These are phyloP conservation scores for Pseudomonodictys pantanalensis DNA, from an alignment of 495 filamentous ascomycete species.

Conservation along the genomic window DNA sequence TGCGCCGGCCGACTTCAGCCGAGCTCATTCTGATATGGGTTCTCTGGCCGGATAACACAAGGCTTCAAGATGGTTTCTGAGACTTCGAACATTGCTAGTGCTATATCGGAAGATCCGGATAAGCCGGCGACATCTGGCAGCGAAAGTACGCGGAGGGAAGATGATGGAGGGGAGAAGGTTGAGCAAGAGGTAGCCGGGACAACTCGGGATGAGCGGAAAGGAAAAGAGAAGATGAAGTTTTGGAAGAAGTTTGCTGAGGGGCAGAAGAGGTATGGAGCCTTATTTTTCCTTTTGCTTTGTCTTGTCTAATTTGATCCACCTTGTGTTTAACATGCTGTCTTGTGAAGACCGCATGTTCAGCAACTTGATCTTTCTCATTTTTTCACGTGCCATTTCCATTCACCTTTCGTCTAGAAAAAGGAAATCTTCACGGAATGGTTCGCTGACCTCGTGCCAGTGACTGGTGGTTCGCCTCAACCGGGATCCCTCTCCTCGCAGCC, in stretches of 20 bases:
- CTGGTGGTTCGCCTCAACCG: constrained; percentile 80
- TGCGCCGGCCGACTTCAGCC: too few species aligned
- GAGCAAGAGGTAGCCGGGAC: not conserved
- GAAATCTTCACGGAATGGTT: not conserved
- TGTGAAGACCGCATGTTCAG: too few species aligned
- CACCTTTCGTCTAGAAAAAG: too few species aligned
- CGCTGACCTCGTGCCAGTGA: constrained; percentile 30
- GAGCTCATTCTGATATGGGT: too few species aligned
- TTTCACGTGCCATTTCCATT: too few species aligned
- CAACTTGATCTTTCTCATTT: too few species aligned
- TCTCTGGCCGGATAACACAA: not conserved
- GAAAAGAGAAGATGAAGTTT: constrained; percentile 1
- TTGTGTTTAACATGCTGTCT: not conserved
- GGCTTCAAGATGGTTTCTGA: constrained; percentile 5
- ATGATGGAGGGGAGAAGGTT: not conserved
- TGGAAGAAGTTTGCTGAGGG: constrained; percentile 15
- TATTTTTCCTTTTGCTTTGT: not conserved
- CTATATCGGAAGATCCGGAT: not conserved
- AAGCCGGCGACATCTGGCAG: constrained; percentile 20
- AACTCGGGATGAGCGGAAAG: not conserved
- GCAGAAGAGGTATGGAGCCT: constrained; percentile 17
- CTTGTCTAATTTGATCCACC: not conserved
- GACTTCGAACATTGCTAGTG: not conserved
- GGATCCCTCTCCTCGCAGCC: constrained; percentile 70
- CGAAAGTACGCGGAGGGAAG: not conserved